Base-by-base conservation (phyloP, 371 early-diverging fungal genomes). In the Mucor indicus region DNA sequence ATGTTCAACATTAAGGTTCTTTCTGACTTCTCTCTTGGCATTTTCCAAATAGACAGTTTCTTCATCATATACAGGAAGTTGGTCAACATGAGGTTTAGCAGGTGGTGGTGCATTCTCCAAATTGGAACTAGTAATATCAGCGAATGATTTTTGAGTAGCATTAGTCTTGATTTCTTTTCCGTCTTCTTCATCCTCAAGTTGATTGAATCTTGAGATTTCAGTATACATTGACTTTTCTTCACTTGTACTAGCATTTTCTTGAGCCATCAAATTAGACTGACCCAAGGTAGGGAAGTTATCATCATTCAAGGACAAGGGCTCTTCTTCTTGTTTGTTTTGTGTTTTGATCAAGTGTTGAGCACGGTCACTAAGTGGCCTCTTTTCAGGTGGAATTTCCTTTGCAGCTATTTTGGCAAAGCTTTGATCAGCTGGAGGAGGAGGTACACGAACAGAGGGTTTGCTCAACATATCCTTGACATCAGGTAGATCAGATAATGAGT, bases 381-480 rank as follows among this genome's bases (percentile, higher is more conserved):
- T 24, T 25, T 60, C 54, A 1, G 57, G 56, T 21, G 69, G 58
- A 16, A 63, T 55, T 38, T 51, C 45, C 36, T 66, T 69, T 21
- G 73, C 62, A 29, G 69, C 73, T 5, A 64, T 46, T 38, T 67
- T 69, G 12, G 73, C 69, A 55, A 73, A 73, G 21, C 64, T 64
- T 25, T 64, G 51, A 13, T 64, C 37, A 3, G 64, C 39, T 22
- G 69, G 69, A 1, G 63, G 61, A 20, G 63, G 68, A 20, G 69
- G 64, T 3, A 69, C 54, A 35, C 62, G 56, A n/a, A 72, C 64
- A 10, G 67, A 64, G 23, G 62, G 57, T 7, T 67, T 31, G 11
- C 57, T 6, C 10, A 69, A 37, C 69, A 73, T 64, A 29, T 73
- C 73, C 23, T 69, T 73, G 9, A 73, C 67, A 49, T 69, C 69